Conservation (phyloP, 805 yeast genomes). For the Starmerella lactis-condensi region DNA sequence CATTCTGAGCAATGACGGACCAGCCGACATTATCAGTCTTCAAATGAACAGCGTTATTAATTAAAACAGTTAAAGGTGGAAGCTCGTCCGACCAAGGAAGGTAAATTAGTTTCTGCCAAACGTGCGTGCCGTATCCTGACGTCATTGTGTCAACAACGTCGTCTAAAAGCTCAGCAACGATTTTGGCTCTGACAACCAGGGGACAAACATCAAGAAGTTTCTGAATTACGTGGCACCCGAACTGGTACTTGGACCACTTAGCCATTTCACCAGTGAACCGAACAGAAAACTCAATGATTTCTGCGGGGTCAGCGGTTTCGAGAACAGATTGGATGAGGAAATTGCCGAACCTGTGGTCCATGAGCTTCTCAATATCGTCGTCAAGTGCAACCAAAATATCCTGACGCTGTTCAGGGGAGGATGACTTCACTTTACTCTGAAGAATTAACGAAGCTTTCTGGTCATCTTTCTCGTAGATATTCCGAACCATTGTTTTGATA, state of each 20-base stretch:
- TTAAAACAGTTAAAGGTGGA: slow-evolving; percentile 13
- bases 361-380: slow-evolving; percentile 19
- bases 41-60: slow-evolving; percentile 11
- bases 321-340: slow-evolving; percentile 27
- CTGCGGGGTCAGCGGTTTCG: slow-evolving; percentile 19
- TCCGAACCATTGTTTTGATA: slow-evolving; percentile 3
- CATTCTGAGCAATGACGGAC: slow-evolving; percentile 8
- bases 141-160: slow-evolving; percentile 21
- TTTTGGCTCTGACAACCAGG: slow-evolving; percentile 16
- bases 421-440: slow-evolving; percentile 25
- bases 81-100: slow-evolving; percentile 18
- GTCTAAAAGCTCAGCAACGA: slow-evolving; percentile 25
- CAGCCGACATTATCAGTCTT: slow-evolving; percentile 8
- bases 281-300: slow-evolving; percentile 17
- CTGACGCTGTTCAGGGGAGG: slow-evolving; percentile 19
- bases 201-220: slow-evolving; percentile 24
- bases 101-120: slow-evolving; percentile 29
- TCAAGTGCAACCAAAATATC: slow-evolving; percentile 20
- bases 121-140: slow-evolving; percentile 28
- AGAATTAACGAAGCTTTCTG: slow-evolving; percentile 28
- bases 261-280: slow-evolving; percentile 21
- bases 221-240: slow-evolving; percentile 29
- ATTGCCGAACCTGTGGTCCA: slow-evolving; percentile 28
- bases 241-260: slow-evolving; percentile 22
- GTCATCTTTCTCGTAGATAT: slow-evolving; percentile 18